These are phyloP conservation scores for Piloderma croceum DNA, from an alignment of 768 basidiomycete species.

Conservation along the genomic window DNA sequence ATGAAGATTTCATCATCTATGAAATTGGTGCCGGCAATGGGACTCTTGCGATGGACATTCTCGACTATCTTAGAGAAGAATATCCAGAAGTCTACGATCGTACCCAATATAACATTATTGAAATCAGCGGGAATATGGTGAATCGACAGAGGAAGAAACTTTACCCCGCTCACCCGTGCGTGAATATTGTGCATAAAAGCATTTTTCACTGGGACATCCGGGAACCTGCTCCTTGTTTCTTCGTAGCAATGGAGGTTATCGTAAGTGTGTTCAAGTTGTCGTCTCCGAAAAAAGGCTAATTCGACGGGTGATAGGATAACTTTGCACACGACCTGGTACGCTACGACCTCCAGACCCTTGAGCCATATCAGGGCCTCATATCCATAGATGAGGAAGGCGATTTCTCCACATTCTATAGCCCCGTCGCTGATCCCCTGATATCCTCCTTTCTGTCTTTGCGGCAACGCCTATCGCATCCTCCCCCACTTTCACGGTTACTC, in stretches of 20 bases:
- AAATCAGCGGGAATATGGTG: constrained; percentile 81
- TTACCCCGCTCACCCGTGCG: constrained; percentile 57
- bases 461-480: constrained; percentile 48
- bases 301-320: constrained; percentile 89
- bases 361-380: constrained; percentile 81
- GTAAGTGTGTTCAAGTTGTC: constrained; percentile 50
- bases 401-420: constrained; percentile 77
- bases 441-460: constrained; percentile 70
- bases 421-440: constrained; percentile 81
- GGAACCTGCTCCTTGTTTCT: constrained; percentile 83
- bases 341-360: constrained; percentile 73
- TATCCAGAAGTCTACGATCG: constrained; percentile 92
- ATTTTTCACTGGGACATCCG: constrained; percentile 79
- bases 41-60: constrained; percentile 83
- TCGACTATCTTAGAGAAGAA: constrained; percentile 68
- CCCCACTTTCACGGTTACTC: constrained; percentile 52
- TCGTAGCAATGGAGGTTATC: constrained; percentile 92
- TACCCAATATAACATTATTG: constrained; percentile 90
- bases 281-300: background rate
- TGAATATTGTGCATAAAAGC: constrained; percentile 66
- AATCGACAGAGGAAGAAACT: constrained; percentile 65
- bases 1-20: constrained; percentile 93
- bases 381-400: constrained; percentile 76
- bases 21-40: constrained; percentile 99
- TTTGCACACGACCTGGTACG: constrained; percentile 94